Conservation (phyloP, 1,284 basidiomycete species). For the Trichosporon faecale region DNA sequence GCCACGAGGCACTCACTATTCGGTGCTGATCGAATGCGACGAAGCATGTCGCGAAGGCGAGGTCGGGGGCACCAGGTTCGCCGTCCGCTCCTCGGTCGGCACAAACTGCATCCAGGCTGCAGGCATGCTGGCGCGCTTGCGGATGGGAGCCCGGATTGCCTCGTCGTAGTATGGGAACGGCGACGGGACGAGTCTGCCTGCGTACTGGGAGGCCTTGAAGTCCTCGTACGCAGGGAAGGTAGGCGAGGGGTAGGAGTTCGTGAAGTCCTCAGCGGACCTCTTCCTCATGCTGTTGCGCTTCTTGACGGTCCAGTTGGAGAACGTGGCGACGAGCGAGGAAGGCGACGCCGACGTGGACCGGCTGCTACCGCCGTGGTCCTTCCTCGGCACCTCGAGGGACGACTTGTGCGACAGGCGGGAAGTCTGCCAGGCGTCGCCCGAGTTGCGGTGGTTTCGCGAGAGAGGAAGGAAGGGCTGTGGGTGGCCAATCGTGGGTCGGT, state of each 20-base stretch:
- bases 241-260: background rate
- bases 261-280: background rate
- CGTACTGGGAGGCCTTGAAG: background rate
- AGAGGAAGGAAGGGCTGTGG: background rate
- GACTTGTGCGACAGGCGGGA: background rate
- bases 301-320: background rate
- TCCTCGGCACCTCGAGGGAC: slow-evolving; percentile 6
- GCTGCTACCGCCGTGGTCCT: background rate
- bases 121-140: slow-evolving; percentile 1
- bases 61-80: background rate
- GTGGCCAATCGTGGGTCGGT: background rate
- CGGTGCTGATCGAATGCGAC: background rate
- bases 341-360: background rate
- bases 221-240: background rate
- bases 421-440: background rate
- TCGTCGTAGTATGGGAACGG: background rate
- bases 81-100: background rate
- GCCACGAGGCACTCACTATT: background rate
- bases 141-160: background rate
- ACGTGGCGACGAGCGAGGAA: slow-evolving; percentile 1
- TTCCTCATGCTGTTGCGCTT: slow-evolving; percentile 6
- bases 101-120: background rate
- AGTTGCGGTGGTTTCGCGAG: background rate
- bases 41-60: background rate
- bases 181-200: background rate